Conservation (phyloP, 352 stramenopile species). For the Peronosclerospora sorghi region DNA sequence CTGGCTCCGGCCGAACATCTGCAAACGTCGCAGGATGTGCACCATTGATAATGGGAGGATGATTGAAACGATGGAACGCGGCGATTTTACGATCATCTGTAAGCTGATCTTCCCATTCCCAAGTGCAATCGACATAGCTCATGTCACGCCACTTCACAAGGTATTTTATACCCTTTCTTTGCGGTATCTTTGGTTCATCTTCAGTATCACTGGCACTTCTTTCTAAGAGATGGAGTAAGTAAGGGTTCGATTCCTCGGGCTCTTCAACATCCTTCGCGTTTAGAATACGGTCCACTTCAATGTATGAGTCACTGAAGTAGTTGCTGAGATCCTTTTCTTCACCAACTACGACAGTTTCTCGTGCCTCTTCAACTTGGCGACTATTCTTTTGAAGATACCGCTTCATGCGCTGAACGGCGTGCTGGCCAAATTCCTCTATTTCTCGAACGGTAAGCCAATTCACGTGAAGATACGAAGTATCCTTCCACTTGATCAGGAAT, state of each 20-base stretch:
- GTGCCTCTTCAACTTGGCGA: conserved; percentile 59
- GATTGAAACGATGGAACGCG: conserved; percentile 78
- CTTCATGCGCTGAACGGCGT: conserved; percentile 74
- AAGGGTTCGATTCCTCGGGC: conserved; percentile 61
- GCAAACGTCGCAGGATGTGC: conserved; percentile 73
- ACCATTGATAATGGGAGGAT: conserved; percentile 75
- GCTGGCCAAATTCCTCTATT: conserved; percentile 84
- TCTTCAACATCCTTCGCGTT: conserved; percentile 71
- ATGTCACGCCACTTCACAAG: conserved; percentile 88
- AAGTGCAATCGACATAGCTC: conserved; percentile 83
- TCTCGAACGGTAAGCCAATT: conserved; percentile 94
- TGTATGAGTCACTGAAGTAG: conserved; percentile 77
- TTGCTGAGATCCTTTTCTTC: conserved; percentile 68
- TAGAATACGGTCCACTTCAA: conserved; percentile 79
- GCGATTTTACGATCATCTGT: conserved; percentile 86
- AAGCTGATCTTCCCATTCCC: conserved; percentile 85
- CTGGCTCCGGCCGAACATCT: conserved; percentile 69
- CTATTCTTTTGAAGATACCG: conserved; percentile 84
- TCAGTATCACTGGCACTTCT: conserved; percentile 33
- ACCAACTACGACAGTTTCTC: conserved; percentile 60
- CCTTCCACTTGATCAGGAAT: conserved; percentile 99
- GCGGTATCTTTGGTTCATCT: conserved; percentile 26
- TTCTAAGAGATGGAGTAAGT: conserved; percentile 24
- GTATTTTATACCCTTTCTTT: conserved; percentile 84
- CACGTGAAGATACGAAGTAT: conserved; percentile 94